Base-by-base conservation (phyloP, 177 flowering plant genomes). In the Vitis hybrid region DNA sequence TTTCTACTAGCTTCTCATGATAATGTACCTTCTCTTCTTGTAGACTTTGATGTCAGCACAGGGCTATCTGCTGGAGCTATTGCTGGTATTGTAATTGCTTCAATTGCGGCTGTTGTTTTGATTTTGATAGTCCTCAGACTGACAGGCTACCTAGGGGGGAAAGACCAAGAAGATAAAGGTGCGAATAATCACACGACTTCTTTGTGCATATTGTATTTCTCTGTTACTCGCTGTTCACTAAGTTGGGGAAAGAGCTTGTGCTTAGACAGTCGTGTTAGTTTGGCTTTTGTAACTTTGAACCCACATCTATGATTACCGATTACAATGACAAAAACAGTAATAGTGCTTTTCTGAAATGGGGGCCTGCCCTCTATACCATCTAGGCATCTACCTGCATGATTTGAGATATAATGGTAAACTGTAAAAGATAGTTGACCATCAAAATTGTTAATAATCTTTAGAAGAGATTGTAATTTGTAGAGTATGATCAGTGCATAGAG, bases 61-160 rank as follows among this genome's bases (percentile, higher is more conserved):
- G 90, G 92, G 19, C 75, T 93, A 65, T 80, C 97, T 24, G 82
- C 70, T 74, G 94, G 90, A 74, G 90, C 85, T 52, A 90, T 92
- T 75, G 83, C 74, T 68, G 97, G 92, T 62, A 91, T 95, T 60
- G 91, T 87, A 58, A 63, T 74, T 72, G 83, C 81, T 64, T 82
- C 84, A 4, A 73, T 68, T 57, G 80, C 73, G 17, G 7, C 75
- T 32, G 24, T 89, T 9, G 24, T 69, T 52, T 57, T 84, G 67
- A 65, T 90, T 62, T 65, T 88, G 60, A 62, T 73, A 6, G 30
- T 80, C 56, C 88, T 95, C 60, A 70, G 91, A 75, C 35, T 59
- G 77, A 82, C 52, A 67, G 90, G 97, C 63, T 83, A 52, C 78
- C 65, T 91, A 11, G 82, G 92, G 11, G 76, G 85, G 32, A 91